phyloP scores from a whole-genome alignment of 768 basidiomycete species.

The Hortiboletus campestris region DNA sequence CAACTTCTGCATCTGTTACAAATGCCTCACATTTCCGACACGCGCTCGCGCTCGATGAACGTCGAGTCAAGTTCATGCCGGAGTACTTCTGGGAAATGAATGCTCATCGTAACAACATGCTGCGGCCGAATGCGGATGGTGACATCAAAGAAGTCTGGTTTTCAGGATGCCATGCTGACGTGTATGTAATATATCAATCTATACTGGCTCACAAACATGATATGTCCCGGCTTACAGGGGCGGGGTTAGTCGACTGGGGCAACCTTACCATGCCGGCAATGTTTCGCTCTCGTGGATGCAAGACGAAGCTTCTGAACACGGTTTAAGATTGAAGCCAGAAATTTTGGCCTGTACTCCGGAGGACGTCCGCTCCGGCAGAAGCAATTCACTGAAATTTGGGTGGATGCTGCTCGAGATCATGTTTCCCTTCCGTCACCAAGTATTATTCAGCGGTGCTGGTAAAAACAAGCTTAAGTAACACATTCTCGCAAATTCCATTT shows the following conservation, averaged over 20 bases:
- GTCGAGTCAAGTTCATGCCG: not conserved
- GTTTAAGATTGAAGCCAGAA: not conserved
- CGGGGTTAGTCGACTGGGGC: not conserved
- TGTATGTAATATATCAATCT: too few relatives aligned
- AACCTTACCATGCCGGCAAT: conserved; percentile 1
- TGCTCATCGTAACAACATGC: not conserved
- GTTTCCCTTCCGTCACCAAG: not conserved
- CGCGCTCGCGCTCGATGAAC: not conserved
- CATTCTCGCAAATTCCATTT: not conserved
- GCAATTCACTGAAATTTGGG: not conserved
- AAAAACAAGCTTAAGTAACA: too few relatives aligned
- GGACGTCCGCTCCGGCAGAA: not conserved
- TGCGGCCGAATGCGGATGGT: not conserved
- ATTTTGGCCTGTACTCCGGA: not conserved
- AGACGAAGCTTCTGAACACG: not conserved
- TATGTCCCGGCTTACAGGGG: not conserved
- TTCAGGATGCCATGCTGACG: not conserved
- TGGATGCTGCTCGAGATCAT: not conserved
- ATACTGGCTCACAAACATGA: not conserved
- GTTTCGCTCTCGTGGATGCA: not conserved
- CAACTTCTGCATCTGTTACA: not conserved
- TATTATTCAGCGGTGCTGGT: not conserved
- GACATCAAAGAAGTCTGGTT: conserved; percentile 1
- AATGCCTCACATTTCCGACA: conserved; percentile 1
- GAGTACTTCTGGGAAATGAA: not conserved